phyloP scores from a whole-genome alignment of 2,329 filamentous ascomycete genomes.

The Conoideocrella luteorostrata region DNA sequence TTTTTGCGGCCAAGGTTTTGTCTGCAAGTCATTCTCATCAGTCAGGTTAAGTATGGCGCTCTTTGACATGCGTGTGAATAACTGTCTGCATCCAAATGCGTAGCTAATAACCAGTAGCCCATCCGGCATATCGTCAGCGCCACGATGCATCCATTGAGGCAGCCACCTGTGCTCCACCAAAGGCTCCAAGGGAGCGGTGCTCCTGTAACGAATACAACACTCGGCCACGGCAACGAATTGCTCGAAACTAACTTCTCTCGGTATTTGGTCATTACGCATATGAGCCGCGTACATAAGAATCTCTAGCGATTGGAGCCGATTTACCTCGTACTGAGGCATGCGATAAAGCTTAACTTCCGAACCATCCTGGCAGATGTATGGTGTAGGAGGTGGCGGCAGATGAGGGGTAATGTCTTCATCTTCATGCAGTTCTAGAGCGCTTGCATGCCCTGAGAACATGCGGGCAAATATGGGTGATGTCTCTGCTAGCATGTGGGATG shows the following conservation, averaged over 20 bases:
- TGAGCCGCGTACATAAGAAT: constrained; percentile 46
- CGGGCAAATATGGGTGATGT: constrained; percentile 45
- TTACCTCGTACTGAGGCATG: constrained; percentile 46
- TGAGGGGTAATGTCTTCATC: constrained; percentile 29
- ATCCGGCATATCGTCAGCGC: constrained; percentile 41
- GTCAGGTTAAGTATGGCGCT: constrained; percentile 39
- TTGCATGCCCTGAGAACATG: constrained; percentile 33
- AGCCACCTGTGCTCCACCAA: constrained; percentile 46
- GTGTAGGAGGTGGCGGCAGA: constrained; percentile 28
- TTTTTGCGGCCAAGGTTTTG: constrained; percentile 39
- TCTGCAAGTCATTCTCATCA: constrained; percentile 35
- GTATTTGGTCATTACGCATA: constrained; percentile 40
- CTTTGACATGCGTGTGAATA: constrained; percentile 46
- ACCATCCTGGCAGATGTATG: constrained; percentile 35
- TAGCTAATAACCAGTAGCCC: constrained; percentile 47
- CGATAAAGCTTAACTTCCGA: constrained; percentile 40
- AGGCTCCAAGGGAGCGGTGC: constrained; percentile 44
- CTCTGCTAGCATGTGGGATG: constrained; percentile 43
- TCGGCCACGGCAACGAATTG: constrained; percentile 47
- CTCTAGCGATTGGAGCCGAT: constrained; percentile 34
- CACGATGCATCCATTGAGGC: constrained; percentile 43
- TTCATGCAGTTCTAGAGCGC: constrained; percentile 26
- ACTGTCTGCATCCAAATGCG: constrained; percentile 40
- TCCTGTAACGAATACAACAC: constrained; percentile 42
- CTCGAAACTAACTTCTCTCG: constrained; percentile 39